A percentile compares a stretch with the other conserved stretches of the same genome.
Evolutionary conservation across 352 stramenopile genomes (phyloP).

Genomic region (Pythium utonaiense): DNA sequence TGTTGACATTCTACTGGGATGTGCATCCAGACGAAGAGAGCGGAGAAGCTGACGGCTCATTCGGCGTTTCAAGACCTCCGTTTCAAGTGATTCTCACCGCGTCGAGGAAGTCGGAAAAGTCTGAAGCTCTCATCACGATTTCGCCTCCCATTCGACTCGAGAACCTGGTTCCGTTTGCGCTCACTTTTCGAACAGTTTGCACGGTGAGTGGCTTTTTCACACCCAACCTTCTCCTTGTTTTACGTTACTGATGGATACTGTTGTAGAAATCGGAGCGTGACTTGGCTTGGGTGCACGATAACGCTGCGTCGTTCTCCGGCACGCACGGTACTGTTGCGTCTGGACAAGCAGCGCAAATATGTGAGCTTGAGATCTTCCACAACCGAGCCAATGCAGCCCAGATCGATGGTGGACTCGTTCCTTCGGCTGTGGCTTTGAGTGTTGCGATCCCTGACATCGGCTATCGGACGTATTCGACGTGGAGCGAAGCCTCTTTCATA

Average conservation of each 20-base stretch:
- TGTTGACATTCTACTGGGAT: constrained; percentile 79
- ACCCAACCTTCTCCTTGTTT: constrained; percentile 6
- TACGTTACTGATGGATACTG: not conserved
- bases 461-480: constrained; percentile 46
- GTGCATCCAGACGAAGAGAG: constrained; percentile 35
- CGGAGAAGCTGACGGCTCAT: constrained; percentile 15
- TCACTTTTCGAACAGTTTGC: constrained; percentile 72
- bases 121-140: constrained; percentile 70
- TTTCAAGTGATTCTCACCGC: constrained; percentile 77
- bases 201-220: constrained; percentile 36
- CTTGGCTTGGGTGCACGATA: constrained; percentile 57
- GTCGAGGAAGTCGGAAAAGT: constrained; percentile 67
- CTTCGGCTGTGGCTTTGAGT: constrained; percentile 67
- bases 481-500: constrained; percentile 56
- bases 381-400: constrained; percentile 30
- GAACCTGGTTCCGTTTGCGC: constrained; percentile 70
- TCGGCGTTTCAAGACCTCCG: constrained; percentile 50
- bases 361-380: constrained; percentile 67
- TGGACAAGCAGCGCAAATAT: constrained; percentile 50
- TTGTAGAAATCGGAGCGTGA: constrained; percentile 62
- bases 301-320: constrained; percentile 63
- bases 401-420: constrained; percentile 33
- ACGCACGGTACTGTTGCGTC: constrained; percentile 50
- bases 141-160: constrained; percentile 67
- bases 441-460: constrained; percentile 65